These are phyloP conservation scores for Podaxis sp. DNA, from an alignment of 768 basidiomycete genomes.

Conservation along the genomic window DNA sequence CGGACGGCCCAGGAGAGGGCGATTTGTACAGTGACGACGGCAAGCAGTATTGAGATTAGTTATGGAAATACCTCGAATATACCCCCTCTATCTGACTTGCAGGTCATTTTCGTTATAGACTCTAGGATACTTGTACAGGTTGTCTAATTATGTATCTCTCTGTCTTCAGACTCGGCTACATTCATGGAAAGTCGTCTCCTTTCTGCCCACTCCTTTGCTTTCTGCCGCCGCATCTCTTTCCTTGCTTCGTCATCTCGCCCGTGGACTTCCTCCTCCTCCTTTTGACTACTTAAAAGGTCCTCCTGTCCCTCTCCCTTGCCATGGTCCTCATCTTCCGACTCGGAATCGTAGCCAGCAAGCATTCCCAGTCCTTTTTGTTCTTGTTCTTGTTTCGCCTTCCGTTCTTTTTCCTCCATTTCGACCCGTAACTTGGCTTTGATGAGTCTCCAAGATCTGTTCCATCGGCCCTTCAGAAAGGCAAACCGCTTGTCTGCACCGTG, in stretches of 20 bases:
- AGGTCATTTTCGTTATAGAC: neutral
- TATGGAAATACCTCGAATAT: neutral
- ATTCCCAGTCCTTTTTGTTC: slow-evolving; percentile 40
- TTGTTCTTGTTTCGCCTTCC: slow-evolving; percentile 24
- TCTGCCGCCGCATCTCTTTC: slow-evolving; percentile 50
- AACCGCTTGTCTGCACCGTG: slow-evolving; percentile 78
- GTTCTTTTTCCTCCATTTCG: slow-evolving; percentile 25
- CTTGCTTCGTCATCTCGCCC: slow-evolving; percentile 22
- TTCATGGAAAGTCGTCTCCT: slow-evolving; percentile 33
- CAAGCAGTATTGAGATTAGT: neutral
- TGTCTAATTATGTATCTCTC: neutral
- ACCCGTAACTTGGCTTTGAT: slow-evolving; percentile 46
- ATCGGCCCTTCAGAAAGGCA: slow-evolving; percentile 77
- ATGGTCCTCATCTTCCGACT: slow-evolving; percentile 30
- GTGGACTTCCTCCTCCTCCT: slow-evolving; percentile 20
- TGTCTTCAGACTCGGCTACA: neutral
- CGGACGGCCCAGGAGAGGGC: slow-evolving; percentile 3
- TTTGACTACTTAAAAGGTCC: too few species aligned
- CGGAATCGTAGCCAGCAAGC: slow-evolving; percentile 57
- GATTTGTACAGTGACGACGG: slow-evolving; percentile 2
- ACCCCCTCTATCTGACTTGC: neutral
- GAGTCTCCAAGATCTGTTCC: slow-evolving; percentile 61
- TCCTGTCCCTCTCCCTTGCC: slow-evolving; percentile 23
- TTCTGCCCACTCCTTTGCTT: slow-evolving; percentile 58
- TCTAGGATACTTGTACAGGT: neutral